Percentiles rank a stretch among this genome's conserved stretches.
These are phyloP conservation scores for Talaromyces sp. DNA, from an alignment of 2,329 filamentous ascomycete species.

Conservation along the genomic window DNA sequence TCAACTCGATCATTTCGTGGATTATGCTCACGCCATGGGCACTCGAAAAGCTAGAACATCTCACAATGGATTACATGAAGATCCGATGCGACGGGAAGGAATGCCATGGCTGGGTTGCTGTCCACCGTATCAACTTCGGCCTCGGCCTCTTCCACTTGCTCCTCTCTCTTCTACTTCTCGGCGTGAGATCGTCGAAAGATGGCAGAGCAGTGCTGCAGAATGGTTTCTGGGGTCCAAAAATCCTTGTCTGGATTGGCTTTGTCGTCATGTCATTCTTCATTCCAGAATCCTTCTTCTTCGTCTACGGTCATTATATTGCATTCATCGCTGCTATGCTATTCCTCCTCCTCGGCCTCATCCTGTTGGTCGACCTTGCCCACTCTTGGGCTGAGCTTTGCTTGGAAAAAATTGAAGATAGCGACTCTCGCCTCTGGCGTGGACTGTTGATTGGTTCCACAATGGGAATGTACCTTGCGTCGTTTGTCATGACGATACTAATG, in stretches of 20 bases:
- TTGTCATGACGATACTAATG: conserved; percentile 94
- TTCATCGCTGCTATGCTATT: conserved; percentile 88
- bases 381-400: conserved; percentile 97
- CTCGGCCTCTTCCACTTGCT: conserved; percentile 91
- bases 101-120: conserved; percentile 93
- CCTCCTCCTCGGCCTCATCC: conserved; percentile 83
- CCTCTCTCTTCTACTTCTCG: conserved; percentile 78
- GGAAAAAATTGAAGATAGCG: conserved; percentile 83
- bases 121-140: conserved; percentile 96
- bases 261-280: conserved; percentile 94
- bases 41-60: conserved; percentile 86
- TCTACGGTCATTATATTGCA: conserved; percentile 93
- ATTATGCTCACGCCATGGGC: conserved; percentile 99
- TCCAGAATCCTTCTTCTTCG: conserved; percentile 87
- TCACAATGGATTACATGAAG: conserved; percentile 93
- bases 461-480: conserved; percentile 84
- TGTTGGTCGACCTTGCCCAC: conserved; percentile 92
- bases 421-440: conserved; percentile 79
- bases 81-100: conserved; percentile 87
- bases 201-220: conserved; percentile 87
- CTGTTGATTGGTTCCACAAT: conserved; percentile 89
- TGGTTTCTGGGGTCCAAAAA: conserved; percentile 98
- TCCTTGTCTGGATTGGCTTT: conserved; percentile 81
- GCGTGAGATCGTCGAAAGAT: conserved; percentile 82
- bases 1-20: conserved; percentile 97